Evolutionary conservation across 495 filamentous ascomycete genomes (phyloP), one percentile per base, ranked within the genome.

Genomic region (Beverwykella pulmonaria): DNA sequence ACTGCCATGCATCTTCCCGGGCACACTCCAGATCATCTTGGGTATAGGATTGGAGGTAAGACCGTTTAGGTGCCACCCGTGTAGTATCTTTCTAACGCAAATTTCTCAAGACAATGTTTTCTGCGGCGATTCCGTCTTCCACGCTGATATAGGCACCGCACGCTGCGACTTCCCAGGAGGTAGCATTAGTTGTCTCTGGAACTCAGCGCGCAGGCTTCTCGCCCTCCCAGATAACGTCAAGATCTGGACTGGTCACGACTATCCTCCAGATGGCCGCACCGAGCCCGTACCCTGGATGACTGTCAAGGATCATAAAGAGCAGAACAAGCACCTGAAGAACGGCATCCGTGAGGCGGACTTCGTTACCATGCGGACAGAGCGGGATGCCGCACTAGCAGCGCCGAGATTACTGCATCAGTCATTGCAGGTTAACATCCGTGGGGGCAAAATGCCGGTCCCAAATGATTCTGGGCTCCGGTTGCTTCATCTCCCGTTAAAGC

Each of bases 111-210:
- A 75, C n/a, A 86, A 87, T 64, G 75, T 87, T n/a, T 87, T 88
- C 73, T 79, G 78, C 50, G 86, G 86, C 20, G 86, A 87, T 73
- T 84, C 84, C 8, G 71, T 88, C 58, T 87, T 87, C 76, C 78
- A 87, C 67, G 71, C 76, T 7, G 85, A 87, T 63, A 75, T 88
- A 22, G 85, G 85, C 25, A 81, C 82, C 2, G 85, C 85, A 2
- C 79, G 85, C 25, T 84, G 82, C 65, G 85, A 87, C 66, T 87
- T 88, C 65, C 85, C 84, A 5, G 82, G 81, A 27, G 85, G 85
- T n/a, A 72, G 74, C 39, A 81, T 83, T 6, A 65, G 55, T 3
- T 69, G 65, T 1, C 76, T 87, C 1, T 87, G 65, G 59, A 39
- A 67, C 17, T 85, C 84, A 0, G 78, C 67, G 19, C 74, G 70